Percentiles rank a stretch among this genome's conserved stretches.
Evolutionary conservation across 495 filamentous ascomycete genomes (phyloP).

Genomic region (Evernia prunastri): DNA sequence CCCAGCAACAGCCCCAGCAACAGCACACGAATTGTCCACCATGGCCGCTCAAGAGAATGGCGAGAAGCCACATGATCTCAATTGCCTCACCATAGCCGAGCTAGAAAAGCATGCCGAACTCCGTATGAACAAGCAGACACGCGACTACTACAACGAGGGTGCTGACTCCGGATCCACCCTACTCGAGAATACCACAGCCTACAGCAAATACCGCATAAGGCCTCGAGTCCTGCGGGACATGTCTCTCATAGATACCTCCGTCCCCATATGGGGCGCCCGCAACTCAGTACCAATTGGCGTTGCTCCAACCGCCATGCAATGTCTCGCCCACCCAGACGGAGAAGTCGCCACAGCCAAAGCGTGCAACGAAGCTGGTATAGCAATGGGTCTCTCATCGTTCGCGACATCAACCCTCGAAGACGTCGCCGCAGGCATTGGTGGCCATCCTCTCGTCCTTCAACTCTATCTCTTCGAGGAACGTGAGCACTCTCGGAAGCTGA

Average conservation of each 20-base stretch:
- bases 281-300: slow-evolving; percentile 36
- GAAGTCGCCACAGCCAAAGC: slow-evolving; percentile 51
- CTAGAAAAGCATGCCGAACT: slow-evolving; percentile 20
- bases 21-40: slow-evolving; percentile 31
- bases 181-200: slow-evolving; percentile 47
- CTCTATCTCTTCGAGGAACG: slow-evolving; percentile 41
- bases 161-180: slow-evolving; percentile 38
- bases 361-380: slow-evolving; percentile 36
- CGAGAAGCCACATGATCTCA: slow-evolving; percentile 24
- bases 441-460: slow-evolving; percentile 43
- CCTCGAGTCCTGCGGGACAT: slow-evolving; percentile 52
- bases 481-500: slow-evolving; percentile 37
- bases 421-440: slow-evolving; percentile 38
- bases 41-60: slow-evolving; percentile 36
- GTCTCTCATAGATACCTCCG: slow-evolving; percentile 43
- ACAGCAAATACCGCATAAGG: slow-evolving; percentile 46
- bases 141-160: slow-evolving; percentile 47
- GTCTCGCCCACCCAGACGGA: slow-evolving; percentile 68
- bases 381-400: slow-evolving; percentile 51
- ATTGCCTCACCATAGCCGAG: slow-evolving; percentile 24
- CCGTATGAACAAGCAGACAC: slow-evolving; percentile 25
- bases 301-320: slow-evolving; percentile 42
- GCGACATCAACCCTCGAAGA: slow-evolving; percentile 48
- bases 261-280: slow-evolving; percentile 38
- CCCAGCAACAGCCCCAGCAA: background rate